phyloP scores from a whole-genome alignment of 257 asterid species.

The Ilex aquifolium region DNA sequence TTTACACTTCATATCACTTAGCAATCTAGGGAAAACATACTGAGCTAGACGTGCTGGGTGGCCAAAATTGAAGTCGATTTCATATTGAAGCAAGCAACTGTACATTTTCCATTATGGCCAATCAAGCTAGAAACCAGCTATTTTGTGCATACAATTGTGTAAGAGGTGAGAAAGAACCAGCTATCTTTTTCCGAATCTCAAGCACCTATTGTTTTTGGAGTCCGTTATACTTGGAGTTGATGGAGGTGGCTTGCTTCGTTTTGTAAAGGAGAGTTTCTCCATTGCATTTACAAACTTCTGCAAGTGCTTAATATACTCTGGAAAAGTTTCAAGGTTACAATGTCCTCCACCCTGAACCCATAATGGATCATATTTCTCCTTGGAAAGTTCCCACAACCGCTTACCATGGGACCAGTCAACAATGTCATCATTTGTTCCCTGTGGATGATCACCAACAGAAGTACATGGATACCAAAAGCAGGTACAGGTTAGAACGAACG shows the following conservation, averaged over 20 bases:
- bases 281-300: constrained; percentile 70
- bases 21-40: too few species aligned
- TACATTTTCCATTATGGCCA: too few species aligned
- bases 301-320: constrained; percentile 81
- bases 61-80: too few species aligned
- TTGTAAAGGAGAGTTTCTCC: constrained; percentile 84
- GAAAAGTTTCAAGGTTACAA: constrained; percentile 92
- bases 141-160: too few species aligned
- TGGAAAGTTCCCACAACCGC: constrained; percentile 91
- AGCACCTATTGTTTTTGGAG: constrained; percentile 66
- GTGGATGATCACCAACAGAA: constrained; percentile 17
- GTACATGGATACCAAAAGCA: background rate
- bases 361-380: constrained; percentile 87
- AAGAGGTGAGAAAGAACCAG: background rate
- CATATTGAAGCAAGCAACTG: too few species aligned
- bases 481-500: background rate
- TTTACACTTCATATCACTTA: too few species aligned
- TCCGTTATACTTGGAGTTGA: constrained; percentile 37
- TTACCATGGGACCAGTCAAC: constrained; percentile 93
- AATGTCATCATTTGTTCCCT: constrained; percentile 90
- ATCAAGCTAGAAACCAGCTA: background rate
- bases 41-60: too few species aligned
- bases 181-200: constrained; percentile 62
- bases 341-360: constrained; percentile 99
- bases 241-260: constrained; percentile 33